Conservation (phyloP, 805 yeast genomes). For the Lipomyces anomalus region DNA sequence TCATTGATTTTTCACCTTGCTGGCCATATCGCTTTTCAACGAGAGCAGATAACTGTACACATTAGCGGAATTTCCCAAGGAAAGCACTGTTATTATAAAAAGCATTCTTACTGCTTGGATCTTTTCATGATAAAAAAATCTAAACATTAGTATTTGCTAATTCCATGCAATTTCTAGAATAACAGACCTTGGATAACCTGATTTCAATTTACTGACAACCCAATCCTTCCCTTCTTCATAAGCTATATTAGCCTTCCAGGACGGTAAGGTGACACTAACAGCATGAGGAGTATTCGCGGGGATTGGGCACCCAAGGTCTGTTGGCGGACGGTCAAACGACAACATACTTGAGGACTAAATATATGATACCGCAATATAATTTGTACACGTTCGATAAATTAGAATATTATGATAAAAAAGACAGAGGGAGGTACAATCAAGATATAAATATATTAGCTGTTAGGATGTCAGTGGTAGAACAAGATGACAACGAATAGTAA, state of each 20-base stretch:
- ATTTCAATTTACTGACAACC: constrained; percentile 68
- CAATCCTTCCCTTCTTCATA: constrained; percentile 86
- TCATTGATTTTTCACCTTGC: constrained; percentile 65
- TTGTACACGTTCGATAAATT: too few species aligned
- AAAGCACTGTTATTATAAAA: not conserved
- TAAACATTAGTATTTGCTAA: constrained; percentile 39
- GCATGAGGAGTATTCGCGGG: constrained; percentile 91
- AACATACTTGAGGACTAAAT: constrained; percentile 9
- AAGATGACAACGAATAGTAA: too few species aligned
- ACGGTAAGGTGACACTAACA: constrained; percentile 88
- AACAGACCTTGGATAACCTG: constrained; percentile 89
- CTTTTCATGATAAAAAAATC: constrained; percentile 36
- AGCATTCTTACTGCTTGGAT: constrained; percentile 32
- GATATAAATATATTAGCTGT: too few species aligned
- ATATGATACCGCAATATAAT: too few species aligned
- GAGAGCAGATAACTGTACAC: constrained; percentile 10
- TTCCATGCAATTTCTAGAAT: constrained; percentile 35
- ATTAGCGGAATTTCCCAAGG: constrained; percentile 11
- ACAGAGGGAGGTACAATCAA: too few species aligned
- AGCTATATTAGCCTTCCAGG: constrained; percentile 90
- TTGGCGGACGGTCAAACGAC: constrained; percentile 22
- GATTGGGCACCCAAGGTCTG: constrained; percentile 69
- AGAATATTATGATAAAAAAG: too few species aligned
- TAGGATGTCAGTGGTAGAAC: too few species aligned
- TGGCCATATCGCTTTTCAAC: constrained; percentile 69